Evolutionary conservation across 495 filamentous ascomycete genomes (phyloP), one percentile per base, ranked within the genome.

Genomic region (Penicillium maclennaniae): DNA sequence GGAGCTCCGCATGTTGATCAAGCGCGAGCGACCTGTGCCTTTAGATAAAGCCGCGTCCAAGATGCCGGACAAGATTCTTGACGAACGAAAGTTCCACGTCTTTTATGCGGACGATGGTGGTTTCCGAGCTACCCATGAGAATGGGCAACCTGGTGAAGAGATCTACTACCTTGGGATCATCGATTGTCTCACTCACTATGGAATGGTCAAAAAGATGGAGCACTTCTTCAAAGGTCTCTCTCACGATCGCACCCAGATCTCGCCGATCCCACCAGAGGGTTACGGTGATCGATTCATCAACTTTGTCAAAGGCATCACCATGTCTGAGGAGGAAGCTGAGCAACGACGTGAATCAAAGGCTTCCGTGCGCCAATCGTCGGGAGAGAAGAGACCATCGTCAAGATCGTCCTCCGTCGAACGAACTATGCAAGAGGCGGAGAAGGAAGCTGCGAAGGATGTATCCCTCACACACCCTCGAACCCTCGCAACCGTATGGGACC

Each of bases 111-210:
- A 97, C 61, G 92, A 97, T 68, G 93, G 93, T 47, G 93, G 93
- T 3, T 91, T 96, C 68, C 79, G 85, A 56, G 95, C 93, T 7
- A 97, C 93, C 7, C 92, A 95, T 63, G 91, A 97, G 68, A 86
- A 93, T 71, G 86, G 93, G 55, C 69, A 77, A 23, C 83, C 87
- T 7, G 92, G 85, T 1, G 91, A 96, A 49, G 90, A 95, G 70
- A 91, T 99, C 28, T 99, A 97, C 62, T 99, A 97, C 65, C 80
- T 99, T 7, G 93, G 93, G 10, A 93, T 99, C 55, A 97, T 97
- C 65, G 95, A 97, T 69, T 97, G 92, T 67, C 71, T 99, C 63
- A 99, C 93, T 37, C 89, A 96, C 70, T 96, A 96, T 65, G 89
- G 87, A 48, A 83, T 87, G 43, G 76, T 92, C 66, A 98, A 97